Percentiles rank a stretch among this genome's conserved stretches.
phyloP scores from a whole-genome alignment of 331 rosid genomes.

The Prunus yedoensis region DNA sequence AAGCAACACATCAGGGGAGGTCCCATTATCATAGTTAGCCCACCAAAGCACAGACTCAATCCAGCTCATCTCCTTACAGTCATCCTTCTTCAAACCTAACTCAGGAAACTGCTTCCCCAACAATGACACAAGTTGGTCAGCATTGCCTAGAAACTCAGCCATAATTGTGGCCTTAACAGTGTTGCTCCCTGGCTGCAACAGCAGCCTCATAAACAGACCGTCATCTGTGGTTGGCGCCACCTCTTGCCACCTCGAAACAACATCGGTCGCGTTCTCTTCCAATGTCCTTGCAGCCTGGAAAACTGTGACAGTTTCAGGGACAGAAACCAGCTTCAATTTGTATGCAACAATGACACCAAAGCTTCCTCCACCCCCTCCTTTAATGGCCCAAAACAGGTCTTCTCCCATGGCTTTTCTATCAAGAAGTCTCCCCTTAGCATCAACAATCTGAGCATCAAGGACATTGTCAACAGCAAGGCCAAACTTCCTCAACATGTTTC shows the following conservation, averaged over 20 bases:
- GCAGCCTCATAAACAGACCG: constrained; percentile 58
- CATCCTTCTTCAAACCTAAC: constrained; percentile 49
- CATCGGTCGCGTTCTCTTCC: constrained; percentile 46
- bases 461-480: constrained; percentile 58
- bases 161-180: constrained; percentile 36
- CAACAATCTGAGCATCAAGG: constrained; percentile 51
- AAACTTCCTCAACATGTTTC: constrained; percentile 49
- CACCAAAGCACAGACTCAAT: constrained; percentile 53
- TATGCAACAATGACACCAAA: constrained; percentile 62
- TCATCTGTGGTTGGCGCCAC: constrained; percentile 54
- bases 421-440: constrained; percentile 49
- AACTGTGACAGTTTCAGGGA: constrained; percentile 54
- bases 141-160: constrained; percentile 47
- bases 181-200: constrained; percentile 42
- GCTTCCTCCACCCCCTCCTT: constrained; percentile 73
- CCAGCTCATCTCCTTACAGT: constrained; percentile 49
- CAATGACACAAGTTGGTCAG: constrained; percentile 11
- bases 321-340: constrained; percentile 42
- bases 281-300: constrained; percentile 39
- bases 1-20: constrained; percentile 37
- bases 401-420: constrained; percentile 54
- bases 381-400: constrained; percentile 68
- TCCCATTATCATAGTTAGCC: constrained; percentile 28
- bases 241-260: constrained; percentile 57
- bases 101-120: constrained; percentile 55